Evolutionary conservation across 495 filamentous ascomycete species (phyloP).

Genomic region (Trichoderma gamsii): DNA sequence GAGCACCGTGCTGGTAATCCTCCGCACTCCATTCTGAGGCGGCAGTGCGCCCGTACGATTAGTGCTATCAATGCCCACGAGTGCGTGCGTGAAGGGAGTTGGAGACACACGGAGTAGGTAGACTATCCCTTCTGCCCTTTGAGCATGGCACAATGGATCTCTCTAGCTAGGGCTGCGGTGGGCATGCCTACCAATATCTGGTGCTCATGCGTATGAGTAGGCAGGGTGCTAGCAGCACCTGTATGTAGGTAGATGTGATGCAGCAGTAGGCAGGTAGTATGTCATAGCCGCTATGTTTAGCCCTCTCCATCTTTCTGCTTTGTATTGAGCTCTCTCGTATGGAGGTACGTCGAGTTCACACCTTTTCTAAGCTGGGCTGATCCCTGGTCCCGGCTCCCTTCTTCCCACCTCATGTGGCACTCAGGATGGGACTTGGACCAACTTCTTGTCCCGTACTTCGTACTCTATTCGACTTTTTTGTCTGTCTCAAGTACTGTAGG

Average conservation of each 20-base stretch:
- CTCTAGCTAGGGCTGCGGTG: background rate
- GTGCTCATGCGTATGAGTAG: background rate
- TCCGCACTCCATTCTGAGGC: background rate
- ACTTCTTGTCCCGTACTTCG: slow-evolving; percentile 11
- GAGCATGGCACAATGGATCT: background rate
- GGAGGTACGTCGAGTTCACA: background rate
- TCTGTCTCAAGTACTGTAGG: background rate
- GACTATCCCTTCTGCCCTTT: background rate
- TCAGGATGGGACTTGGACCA: slow-evolving; percentile 1
- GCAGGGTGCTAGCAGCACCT: background rate
- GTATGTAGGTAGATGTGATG: background rate
- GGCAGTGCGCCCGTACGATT: slow-evolving; percentile 4
- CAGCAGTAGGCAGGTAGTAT: background rate
- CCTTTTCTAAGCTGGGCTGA: background rate
- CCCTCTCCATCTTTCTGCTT: background rate
- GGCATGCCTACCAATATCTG: background rate
- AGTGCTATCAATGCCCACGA: background rate
- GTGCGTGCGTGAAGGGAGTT: background rate
- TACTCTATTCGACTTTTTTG: background rate
- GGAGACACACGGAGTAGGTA: background rate
- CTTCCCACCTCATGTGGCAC: slow-evolving; percentile 13
- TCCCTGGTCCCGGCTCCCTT: background rate
- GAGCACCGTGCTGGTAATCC: background rate
- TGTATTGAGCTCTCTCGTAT: background rate
- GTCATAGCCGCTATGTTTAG: background rate